These are phyloP conservation scores for Hanseniaspora lachancei DNA, from an alignment of 805 yeast species.

Conservation along the genomic window DNA sequence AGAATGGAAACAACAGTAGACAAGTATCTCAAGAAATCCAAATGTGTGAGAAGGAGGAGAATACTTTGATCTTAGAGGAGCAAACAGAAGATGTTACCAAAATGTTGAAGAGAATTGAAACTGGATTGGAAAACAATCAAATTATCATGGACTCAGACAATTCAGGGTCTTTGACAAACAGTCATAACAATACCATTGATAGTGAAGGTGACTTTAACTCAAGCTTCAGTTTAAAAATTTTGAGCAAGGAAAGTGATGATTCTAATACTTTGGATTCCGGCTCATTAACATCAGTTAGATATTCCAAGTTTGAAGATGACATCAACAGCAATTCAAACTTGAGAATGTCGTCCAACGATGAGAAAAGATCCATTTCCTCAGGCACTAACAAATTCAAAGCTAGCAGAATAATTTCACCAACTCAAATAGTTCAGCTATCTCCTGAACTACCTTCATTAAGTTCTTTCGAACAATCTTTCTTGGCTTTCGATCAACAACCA, in stretches of 20 bases:
- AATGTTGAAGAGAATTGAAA: not conserved
- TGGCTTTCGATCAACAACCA: not conserved
- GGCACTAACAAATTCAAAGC: not conserved
- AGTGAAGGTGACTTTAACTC: conserved; percentile 1
- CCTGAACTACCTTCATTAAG: not conserved
- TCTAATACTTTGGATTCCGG: not conserved
- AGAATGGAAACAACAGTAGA: conserved; percentile 2
- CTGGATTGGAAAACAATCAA: not conserved
- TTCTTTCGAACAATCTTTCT: not conserved
- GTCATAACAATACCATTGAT: not conserved
- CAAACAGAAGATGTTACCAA: not conserved
- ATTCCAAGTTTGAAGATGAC: not conserved
- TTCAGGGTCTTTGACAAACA: not conserved
- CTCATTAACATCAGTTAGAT: not conserved
- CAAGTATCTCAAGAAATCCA: not conserved
- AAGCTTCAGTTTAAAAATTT: not conserved
- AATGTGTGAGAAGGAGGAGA: not conserved
- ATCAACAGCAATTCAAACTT: not conserved
- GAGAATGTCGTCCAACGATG: conserved; percentile 1
- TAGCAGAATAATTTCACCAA: conserved; percentile 7
- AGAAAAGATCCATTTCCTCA: not conserved
- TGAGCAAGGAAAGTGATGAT: not conserved
- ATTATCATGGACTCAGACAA: not conserved
- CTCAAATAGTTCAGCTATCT: conserved; percentile 2
- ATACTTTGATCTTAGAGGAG: not conserved